Conservation (phyloP, 2,329 filamentous ascomycete species). For the Phialophora macrospora region DNA sequence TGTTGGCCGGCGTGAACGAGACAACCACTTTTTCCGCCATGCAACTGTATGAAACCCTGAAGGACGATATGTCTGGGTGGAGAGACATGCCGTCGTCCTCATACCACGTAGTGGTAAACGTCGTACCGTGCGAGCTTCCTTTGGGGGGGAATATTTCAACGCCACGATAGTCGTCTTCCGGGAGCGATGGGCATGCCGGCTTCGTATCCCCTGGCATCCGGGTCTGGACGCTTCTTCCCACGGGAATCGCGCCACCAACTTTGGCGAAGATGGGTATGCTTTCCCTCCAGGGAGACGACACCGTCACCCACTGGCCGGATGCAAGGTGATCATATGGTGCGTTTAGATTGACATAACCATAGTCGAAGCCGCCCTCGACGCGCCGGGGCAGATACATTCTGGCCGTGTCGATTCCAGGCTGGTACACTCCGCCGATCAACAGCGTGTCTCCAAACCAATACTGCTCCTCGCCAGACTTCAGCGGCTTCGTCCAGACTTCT, state of each 20-base stretch:
- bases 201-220: slow-evolving; percentile 56
- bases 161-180: slow-evolving; percentile 60
- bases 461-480: slow-evolving; percentile 70
- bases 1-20: slow-evolving; percentile 47
- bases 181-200: slow-evolving; percentile 51
- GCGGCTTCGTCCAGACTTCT: slow-evolving; percentile 65
- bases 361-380: slow-evolving; percentile 49
- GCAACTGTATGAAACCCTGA: slow-evolving; percentile 52
- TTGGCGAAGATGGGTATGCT: slow-evolving; percentile 63
- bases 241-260: slow-evolving; percentile 59
- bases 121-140: slow-evolving; percentile 47
- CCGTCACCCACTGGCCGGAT: slow-evolving; percentile 59
- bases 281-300: slow-evolving; percentile 57
- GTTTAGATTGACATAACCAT: slow-evolving; percentile 67
- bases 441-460: slow-evolving; percentile 74
- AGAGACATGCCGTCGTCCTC: slow-evolving; percentile 64
- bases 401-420: slow-evolving; percentile 60
- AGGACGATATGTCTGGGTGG: slow-evolving; percentile 48
- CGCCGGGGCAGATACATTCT: slow-evolving; percentile 58
- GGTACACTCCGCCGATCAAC: slow-evolving; percentile 70
- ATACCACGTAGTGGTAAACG: slow-evolving; percentile 55
- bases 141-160: slow-evolving; percentile 63
- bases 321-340: slow-evolving; percentile 63
- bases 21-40: slow-evolving; percentile 54
- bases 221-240: slow-evolving; percentile 59